Base-by-base conservation (phyloP, 2,329 filamentous ascomycete species). In the Beauveria rudraprayagi region DNA sequence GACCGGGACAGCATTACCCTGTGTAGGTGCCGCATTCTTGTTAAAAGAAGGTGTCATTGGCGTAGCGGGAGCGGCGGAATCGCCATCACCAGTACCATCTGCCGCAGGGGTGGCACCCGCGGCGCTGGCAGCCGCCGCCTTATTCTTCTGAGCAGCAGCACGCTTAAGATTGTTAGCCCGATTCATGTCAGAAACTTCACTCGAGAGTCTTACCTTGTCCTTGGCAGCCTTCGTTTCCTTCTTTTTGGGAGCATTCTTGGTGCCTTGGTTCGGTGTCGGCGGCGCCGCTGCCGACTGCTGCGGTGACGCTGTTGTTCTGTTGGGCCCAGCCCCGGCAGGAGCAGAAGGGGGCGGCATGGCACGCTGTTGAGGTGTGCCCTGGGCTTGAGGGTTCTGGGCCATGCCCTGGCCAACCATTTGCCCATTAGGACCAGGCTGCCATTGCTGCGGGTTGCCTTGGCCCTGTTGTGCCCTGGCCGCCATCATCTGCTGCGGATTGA, bases 241-340 rank as follows among this genome's bases (percentile, higher is more conserved):
- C 82, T 93, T 93, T 73, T 91, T 92, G 1, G 89, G 88, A 40
- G 84, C 86, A 4, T 87, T 75, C 77, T 93, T 93, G 70, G 86
- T 87, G 1, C 78, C 73, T 70, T 91, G 88, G 56, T 84, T 86
- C 1, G 90, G 90, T 4, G 90, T 94, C 1, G 90, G 90, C 1
- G 90, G 90, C 41, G 87, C 88, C 7, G 84, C 81, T 62, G 81
- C 84, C 64, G 81, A 81, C 66, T 83, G 81, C 67, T 87, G 85
- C 26, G 85, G 86, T 19, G 85, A 86, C 14, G 82, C 83, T 16
- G 84, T 82, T 47, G 77, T 80, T 60, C 81, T 77, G 64, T 83
- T 82, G 61, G 78, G 77, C 17, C 75, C 72, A 3, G 73, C 75
- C 2, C 51, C 58, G 2, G 76, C 75, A 11, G 85, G 84, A 26